These are phyloP conservation scores for Carallia pectinifolia DNA, from an alignment of 345 rosid genomes.

Conservation along the genomic window DNA sequence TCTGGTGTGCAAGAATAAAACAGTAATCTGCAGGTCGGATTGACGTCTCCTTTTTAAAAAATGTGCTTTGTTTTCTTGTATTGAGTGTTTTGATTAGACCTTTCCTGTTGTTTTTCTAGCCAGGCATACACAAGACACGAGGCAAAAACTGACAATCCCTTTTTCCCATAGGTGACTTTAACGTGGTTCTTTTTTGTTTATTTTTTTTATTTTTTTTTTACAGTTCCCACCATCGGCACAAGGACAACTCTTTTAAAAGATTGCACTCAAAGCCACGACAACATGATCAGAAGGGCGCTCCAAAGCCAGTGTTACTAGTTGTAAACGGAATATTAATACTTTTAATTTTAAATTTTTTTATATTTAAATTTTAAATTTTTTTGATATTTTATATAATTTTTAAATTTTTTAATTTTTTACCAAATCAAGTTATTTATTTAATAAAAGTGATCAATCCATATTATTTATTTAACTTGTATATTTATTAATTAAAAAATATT, in stretches of 20 bases:
- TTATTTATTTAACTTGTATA: too few relatives aligned
- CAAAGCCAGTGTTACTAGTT: not conserved
- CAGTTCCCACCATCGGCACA: conserved; percentile 12
- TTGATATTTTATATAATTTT: too few relatives aligned
- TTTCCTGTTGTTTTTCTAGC: conserved; percentile 16
- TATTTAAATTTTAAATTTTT: too few relatives aligned
- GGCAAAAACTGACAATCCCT: conserved; percentile 23
- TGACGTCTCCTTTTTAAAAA: conserved; percentile 29
- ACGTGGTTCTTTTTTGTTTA: not conserved
- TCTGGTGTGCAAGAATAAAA: not conserved
- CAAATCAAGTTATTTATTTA: too few relatives aligned
- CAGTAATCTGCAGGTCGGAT: conserved; percentile 13
- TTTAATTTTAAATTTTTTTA: too few relatives aligned
- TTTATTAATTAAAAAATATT: too few relatives aligned
- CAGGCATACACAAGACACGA: not conserved
- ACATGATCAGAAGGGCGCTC: conserved; percentile 1
- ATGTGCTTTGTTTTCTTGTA: conserved; percentile 22
- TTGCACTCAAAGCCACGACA: conserved; percentile 21
- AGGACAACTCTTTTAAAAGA: conserved; percentile 1
- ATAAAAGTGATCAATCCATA: too few relatives aligned
- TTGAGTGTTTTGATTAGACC: conserved; percentile 40
- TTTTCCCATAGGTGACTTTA: conserved; percentile 7
- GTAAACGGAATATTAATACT: not conserved
- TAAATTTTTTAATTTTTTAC: too few relatives aligned
- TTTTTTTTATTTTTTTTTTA: too few relatives aligned